A percentile compares a stretch with the other conserved stretches of the same genome.
These are phyloP conservation scores for Hanseniaspora occidentalis DNA, from an alignment of 805 yeast genomes.

Conservation along the genomic window DNA sequence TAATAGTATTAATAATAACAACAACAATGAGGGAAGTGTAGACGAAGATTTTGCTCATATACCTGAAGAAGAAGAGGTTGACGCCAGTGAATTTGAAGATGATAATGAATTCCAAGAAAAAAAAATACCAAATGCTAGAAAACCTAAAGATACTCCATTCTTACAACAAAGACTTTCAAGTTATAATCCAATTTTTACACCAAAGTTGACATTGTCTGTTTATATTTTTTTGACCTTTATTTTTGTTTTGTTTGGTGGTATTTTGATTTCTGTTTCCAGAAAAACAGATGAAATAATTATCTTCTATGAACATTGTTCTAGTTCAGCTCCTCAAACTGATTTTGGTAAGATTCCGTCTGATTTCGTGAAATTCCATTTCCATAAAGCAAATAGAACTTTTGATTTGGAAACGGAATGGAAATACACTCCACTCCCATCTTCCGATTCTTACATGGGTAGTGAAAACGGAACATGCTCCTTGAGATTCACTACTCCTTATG, in stretches of 20 bases:
- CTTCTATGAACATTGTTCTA: constrained; percentile 63
- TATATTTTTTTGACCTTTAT: constrained; percentile 63
- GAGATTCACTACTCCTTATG: constrained; percentile 60
- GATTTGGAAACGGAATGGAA: constrained; percentile 54
- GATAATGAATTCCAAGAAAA: constrained; percentile 30
- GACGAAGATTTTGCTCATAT: not conserved
- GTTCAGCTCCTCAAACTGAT: constrained; percentile 31
- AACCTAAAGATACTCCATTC: constrained; percentile 64
- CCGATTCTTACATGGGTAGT: constrained; percentile 23
- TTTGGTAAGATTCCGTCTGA: constrained; percentile 44
- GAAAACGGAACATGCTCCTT: constrained; percentile 54
- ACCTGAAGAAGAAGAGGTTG: constrained; percentile 20
- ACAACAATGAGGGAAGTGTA: not conserved
- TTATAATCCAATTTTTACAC: constrained; percentile 75
- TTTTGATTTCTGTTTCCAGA: constrained; percentile 56
- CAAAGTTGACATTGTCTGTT: constrained; percentile 76
- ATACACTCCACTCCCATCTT: constrained; percentile 22
- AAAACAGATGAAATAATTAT: constrained; percentile 60
- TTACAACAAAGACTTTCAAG: constrained; percentile 52
- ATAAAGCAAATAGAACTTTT: constrained; percentile 23
- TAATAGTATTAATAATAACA: too few relatives aligned
- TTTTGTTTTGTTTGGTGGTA: constrained; percentile 85
- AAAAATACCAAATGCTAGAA: constrained; percentile 37
- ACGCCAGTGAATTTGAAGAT: constrained; percentile 26
- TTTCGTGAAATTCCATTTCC: constrained; percentile 47